Evolutionary conservation across 163 green algal genomes (phyloP).

Genomic region (Scenedesmus sp.): DNA sequence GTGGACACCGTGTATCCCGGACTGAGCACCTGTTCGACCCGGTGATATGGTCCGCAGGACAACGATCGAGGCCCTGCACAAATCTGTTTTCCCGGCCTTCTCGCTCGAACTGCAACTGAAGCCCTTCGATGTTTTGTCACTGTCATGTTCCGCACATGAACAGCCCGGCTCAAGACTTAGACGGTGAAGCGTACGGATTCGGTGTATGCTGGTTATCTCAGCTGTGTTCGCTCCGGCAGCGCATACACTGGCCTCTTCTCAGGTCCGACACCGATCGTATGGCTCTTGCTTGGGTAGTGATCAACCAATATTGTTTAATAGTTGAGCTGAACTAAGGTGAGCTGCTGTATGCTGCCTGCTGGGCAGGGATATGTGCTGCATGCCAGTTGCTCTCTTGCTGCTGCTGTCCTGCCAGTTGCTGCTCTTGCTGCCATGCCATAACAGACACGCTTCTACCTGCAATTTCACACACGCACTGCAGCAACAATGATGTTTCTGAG

Average conservation of each 20-base stretch:
- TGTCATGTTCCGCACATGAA: neutral
- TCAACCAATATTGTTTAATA: neutral
- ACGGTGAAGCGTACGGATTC: neutral
- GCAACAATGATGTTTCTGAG: neutral
- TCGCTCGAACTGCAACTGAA: neutral
- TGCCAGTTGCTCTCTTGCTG: neutral
- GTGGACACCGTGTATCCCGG: neutral
- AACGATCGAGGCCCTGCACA: neutral
- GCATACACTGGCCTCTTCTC: neutral
- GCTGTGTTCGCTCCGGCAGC: neutral
- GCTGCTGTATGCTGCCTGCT: neutral
- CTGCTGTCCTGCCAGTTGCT: slow-evolving; percentile 6
- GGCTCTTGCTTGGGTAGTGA: neutral
- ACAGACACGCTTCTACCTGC: neutral
- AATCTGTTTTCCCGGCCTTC: neutral
- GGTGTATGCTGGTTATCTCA: neutral
- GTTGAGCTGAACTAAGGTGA: neutral
- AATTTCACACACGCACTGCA: neutral
- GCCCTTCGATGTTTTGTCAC: neutral
- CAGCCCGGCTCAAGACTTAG: neutral
- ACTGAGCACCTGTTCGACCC: neutral
- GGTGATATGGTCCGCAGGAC: neutral
- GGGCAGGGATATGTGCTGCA: neutral
- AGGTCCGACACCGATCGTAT: neutral
- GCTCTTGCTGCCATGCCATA: neutral